Conservation (phyloP, 139 green algal species). For the Coelastrella sp. region DNA sequence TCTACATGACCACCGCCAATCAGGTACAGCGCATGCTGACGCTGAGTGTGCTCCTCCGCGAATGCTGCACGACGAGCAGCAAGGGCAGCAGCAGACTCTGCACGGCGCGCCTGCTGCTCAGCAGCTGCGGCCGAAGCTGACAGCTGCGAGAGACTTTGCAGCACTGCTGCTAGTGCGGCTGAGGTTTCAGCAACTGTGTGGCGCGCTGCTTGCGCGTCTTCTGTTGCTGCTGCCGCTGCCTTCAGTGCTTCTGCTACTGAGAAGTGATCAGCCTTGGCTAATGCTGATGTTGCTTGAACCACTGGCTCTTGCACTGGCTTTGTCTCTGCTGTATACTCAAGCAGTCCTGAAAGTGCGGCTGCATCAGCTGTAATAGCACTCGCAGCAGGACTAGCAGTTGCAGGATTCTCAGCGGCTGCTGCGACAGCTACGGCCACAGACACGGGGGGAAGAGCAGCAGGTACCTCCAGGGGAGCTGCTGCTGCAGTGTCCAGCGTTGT, state of each 20-base stretch:
- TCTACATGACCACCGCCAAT: background rate
- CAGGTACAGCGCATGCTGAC: slow-evolving; percentile 8
- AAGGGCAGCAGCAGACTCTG: background rate
- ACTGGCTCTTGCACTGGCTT: background rate
- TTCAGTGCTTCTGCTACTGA: background rate
- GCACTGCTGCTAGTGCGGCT: background rate
- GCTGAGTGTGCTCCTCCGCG: background rate
- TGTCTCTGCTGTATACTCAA: too few species aligned
- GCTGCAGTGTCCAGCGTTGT: too few species aligned
- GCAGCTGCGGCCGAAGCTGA: slow-evolving; percentile 9
- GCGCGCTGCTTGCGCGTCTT: background rate
- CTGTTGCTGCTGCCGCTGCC: background rate
- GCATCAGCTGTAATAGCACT: background rate
- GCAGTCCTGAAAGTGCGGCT: too few species aligned
- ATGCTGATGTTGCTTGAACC: background rate
- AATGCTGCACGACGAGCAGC: background rate
- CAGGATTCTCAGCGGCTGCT: background rate
- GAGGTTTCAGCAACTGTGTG: background rate
- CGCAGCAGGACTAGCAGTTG: background rate
- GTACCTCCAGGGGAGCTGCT: too few species aligned
- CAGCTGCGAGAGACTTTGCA: background rate
- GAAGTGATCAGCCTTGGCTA: background rate
- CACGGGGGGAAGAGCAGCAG: background rate
- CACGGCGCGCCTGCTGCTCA: background rate
- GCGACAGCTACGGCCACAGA: background rate